Base-by-base conservation (phyloP, 164 flowering plant genomes). In the Stephania yunnanensis region DNA sequence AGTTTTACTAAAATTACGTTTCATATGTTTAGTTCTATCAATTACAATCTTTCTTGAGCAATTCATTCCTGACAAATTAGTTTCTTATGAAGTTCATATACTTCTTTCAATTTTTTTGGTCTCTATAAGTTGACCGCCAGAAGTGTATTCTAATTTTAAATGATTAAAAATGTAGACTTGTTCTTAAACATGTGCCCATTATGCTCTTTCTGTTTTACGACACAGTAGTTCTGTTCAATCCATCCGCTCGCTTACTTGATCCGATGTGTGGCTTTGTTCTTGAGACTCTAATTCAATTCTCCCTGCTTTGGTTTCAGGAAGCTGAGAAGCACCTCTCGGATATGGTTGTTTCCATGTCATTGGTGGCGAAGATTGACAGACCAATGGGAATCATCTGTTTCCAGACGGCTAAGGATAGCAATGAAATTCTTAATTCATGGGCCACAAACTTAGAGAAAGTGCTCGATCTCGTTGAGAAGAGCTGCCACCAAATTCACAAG, bases 401-500 rank as follows among this genome's bases (percentile, higher is more conserved):
- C 85, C 95, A 91, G 80, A 73, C 87, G 17, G 86, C 90, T 7
- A 89, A 94, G 83, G 95, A 93, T 78, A 92, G 95, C 87, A 93
- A 91, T 72, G 97, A 93, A 76, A 83, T 93, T 70, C 87, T 95
- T 10, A 95, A 95, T 82, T 91, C 95, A 12, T 93, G 99, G 99
- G 82, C 99, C 8, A 46, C 65, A 77, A 95, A 93, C 88, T 85
- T 95, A 83, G 98, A 95, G 86, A 93, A 91, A 85, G 83, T 95
- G 79, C 97, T 92, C 58, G 98, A 92, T 80, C 96, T 91, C 68
- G 98, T 95, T 13, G 99, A 93, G 81, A 95, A 95, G 89, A 93
- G 97, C 78, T 93, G 99, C 87, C 98, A 93, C 81, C 99, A 93
- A 85, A 95, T 95, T 52, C 97, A 95, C 89, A 93, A 93, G 84